phyloP scores from a whole-genome alignment of 2,329 filamentous ascomycete genomes.

The Dichotomopilus funicola region DNA sequence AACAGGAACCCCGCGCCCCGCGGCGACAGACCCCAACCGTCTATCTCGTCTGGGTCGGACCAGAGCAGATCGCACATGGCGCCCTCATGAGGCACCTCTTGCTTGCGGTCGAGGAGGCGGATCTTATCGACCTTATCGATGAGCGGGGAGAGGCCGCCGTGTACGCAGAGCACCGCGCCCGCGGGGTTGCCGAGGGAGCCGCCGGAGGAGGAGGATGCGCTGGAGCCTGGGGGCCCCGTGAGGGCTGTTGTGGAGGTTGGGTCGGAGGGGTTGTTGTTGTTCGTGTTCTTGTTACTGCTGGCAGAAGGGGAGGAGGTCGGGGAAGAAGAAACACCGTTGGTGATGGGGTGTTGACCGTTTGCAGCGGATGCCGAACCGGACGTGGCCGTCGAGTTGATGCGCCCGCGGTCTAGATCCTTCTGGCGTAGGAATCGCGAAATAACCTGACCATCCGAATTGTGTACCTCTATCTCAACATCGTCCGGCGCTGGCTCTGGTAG shows the following conservation, averaged over 20 bases:
- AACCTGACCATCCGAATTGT: slow-evolving; percentile 75
- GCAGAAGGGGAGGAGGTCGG: background rate
- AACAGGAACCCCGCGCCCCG: slow-evolving; percentile 95
- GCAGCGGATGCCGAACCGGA: no score
- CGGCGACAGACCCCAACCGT: slow-evolving; percentile 91
- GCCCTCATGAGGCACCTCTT: slow-evolving; percentile 96
- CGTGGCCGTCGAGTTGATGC: background rate
- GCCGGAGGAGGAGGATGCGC: slow-evolving; percentile 63
- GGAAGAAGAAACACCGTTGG: slow-evolving; percentile 11
- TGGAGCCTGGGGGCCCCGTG: slow-evolving; percentile 71
- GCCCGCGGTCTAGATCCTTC: slow-evolving; percentile 28
- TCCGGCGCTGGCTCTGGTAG: slow-evolving; percentile 44
- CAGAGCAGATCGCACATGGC: slow-evolving; percentile 98
- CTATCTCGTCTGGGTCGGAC: slow-evolving; percentile 97
- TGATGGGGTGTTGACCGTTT: background rate
- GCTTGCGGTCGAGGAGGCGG: slow-evolving; percentile 86
- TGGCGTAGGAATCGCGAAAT: slow-evolving; percentile 62
- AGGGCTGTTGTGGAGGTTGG: slow-evolving; percentile 33
- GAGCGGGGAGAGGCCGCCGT: slow-evolving; percentile 84
- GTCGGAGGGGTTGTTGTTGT: slow-evolving; percentile 12
- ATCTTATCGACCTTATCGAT: slow-evolving; percentile 96
- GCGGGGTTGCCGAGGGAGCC: slow-evolving; percentile 60
- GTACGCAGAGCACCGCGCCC: slow-evolving; percentile 88
- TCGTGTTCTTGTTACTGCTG: no score
- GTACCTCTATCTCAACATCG: slow-evolving; percentile 87